These are phyloP conservation scores for Populus deltoides DNA, from an alignment of 345 rosid genomes.

Conservation along the genomic window DNA sequence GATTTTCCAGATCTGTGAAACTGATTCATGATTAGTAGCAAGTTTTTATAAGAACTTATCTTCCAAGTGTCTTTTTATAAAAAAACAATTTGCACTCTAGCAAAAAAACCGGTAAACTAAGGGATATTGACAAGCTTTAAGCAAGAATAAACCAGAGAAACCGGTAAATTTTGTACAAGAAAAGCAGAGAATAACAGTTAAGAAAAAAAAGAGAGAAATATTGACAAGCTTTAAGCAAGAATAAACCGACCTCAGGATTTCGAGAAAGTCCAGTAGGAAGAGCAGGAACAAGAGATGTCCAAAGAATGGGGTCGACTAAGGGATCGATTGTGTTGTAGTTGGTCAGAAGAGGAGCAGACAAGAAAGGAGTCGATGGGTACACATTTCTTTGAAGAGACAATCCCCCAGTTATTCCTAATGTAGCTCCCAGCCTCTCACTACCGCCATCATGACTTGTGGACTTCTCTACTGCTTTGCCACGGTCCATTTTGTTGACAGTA, in stretches of 20 bases:
- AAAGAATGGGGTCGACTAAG: constrained; percentile 71
- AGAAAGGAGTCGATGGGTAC: constrained; percentile 72
- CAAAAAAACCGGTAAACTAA: neutral
- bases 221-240: neutral
- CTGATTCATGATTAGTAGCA: neutral
- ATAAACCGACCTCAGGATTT: constrained; percentile 59
- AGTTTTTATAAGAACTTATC: neutral
- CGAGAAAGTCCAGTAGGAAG: constrained; percentile 68
- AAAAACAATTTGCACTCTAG: neutral
- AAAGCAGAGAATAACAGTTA: neutral
- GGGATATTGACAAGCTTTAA: no score
- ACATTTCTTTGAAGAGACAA: constrained; percentile 72
- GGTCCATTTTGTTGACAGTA: constrained; percentile 62
- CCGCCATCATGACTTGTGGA: constrained; percentile 46
- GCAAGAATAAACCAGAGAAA: no score
- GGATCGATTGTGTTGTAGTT: constrained; percentile 75
- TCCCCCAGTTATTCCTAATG: constrained; percentile 58
- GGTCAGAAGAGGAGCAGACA: constrained; percentile 79
- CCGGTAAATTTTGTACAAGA: neutral
- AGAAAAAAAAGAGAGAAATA: neutral
- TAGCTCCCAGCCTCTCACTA: constrained; percentile 51
- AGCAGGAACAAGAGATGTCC: constrained; percentile 70
- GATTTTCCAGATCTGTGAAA: neutral
- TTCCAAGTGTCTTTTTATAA: neutral
- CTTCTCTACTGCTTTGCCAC: constrained; percentile 75